Conservation (phyloP, 371 early-diverging fungal species). For the Rhizopus microsporus region DNA sequence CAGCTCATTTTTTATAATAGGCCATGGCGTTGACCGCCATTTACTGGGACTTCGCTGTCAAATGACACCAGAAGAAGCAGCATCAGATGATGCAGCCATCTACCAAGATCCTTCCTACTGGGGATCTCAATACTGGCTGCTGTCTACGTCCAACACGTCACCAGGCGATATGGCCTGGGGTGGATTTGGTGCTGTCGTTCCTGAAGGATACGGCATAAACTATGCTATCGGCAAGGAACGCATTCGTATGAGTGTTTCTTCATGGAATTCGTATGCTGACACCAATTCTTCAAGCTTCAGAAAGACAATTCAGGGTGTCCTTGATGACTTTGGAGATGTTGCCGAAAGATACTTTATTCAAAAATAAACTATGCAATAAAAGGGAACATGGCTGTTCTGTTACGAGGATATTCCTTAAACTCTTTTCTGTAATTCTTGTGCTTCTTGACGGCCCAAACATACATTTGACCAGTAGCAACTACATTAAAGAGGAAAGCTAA, state of each 20-base stretch:
- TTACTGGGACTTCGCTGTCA: slow-evolving; percentile 76
- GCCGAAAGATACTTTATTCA: slow-evolving; percentile 35
- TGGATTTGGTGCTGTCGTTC: slow-evolving; percentile 77
- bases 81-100: slow-evolving; percentile 55
- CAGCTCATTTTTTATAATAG: slow-evolving; percentile 61
- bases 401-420: slow-evolving; percentile 90
- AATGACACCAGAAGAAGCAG: slow-evolving; percentile 77
- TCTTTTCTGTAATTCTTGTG: slow-evolving; percentile 90
- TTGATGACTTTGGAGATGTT: slow-evolving; percentile 63
- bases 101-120: slow-evolving; percentile 77
- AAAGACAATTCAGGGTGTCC: slow-evolving; percentile 52
- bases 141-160: slow-evolving; percentile 88
- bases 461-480: slow-evolving; percentile 89
- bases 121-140: slow-evolving; percentile 63
- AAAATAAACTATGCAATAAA: slow-evolving; percentile 63
- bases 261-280: slow-evolving; percentile 50
- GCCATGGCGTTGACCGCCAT: slow-evolving; percentile 87
- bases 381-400: slow-evolving; percentile 91
- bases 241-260: slow-evolving; percentile 79
- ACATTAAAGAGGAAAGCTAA: slow-evolving; percentile 76
- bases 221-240: slow-evolving; percentile 83
- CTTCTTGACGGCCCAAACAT: slow-evolving; percentile 96
- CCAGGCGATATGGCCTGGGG: slow-evolving; percentile 72
- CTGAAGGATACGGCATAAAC: slow-evolving; percentile 90
- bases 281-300: slow-evolving; percentile 59